These are phyloP conservation scores for Aspergillus heteromorphus DNA, from an alignment of 495 filamentous ascomycete genomes.

Conservation along the genomic window DNA sequence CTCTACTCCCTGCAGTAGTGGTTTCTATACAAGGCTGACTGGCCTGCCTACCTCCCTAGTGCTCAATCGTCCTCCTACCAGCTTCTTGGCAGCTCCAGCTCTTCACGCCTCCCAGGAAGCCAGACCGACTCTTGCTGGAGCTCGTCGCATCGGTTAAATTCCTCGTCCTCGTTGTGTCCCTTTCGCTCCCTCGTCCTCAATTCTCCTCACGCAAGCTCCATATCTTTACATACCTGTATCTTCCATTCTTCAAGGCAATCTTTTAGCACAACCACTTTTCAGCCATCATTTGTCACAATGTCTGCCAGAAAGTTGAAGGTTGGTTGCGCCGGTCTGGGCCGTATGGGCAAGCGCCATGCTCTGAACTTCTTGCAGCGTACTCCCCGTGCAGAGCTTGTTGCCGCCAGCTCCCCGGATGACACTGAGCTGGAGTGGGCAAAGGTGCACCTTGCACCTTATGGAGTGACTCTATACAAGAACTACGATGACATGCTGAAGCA, in stretches of 20 bases:
- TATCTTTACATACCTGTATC: constrained; percentile 2
- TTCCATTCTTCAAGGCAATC: background rate
- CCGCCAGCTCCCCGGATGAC: constrained; percentile 45
- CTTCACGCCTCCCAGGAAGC: constrained; percentile 7
- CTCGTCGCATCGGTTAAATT: constrained; percentile 7
- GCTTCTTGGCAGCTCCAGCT: background rate
- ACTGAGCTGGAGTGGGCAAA: constrained; percentile 49
- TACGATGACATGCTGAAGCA: constrained; percentile 55
- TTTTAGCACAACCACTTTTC: background rate
- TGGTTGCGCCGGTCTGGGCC: constrained; percentile 50
- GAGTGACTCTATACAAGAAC: constrained; percentile 44
- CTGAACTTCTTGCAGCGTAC: constrained; percentile 48
- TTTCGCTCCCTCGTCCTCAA: background rate
- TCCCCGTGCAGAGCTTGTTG: constrained; percentile 49
- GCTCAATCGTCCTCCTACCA: background rate
- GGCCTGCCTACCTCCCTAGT: background rate
- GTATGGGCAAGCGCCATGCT: constrained; percentile 56
- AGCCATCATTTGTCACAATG: constrained; percentile 26
- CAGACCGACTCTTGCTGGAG: constrained; percentile 12
- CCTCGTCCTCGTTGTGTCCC: background rate
- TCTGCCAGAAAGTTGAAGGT: constrained; percentile 40
- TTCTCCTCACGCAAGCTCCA: background rate
- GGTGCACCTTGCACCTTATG: constrained; percentile 40
- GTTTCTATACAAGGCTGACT: too few species aligned
- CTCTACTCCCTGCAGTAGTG: too few species aligned